Percentiles rank a stretch among this genome's conserved stretches.
Conservation (phyloP, 169 alveolate genomes). For the Amoebophrya sp. region DNA sequence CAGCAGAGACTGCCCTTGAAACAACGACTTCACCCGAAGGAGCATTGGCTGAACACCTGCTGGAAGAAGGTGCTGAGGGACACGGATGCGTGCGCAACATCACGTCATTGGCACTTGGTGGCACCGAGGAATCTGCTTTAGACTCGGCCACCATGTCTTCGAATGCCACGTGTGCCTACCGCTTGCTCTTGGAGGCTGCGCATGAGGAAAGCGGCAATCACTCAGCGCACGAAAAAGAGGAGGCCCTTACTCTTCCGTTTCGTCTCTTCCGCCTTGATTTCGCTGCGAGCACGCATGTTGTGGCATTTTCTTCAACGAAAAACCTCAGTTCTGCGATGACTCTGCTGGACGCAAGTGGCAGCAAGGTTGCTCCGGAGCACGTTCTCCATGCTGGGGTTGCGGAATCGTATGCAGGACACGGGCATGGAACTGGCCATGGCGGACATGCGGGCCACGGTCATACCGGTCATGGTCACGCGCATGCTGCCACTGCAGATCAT, state of each 20-base stretch:
- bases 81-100: neutral
- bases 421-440: neutral
- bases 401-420: neutral
- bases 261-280: no score
- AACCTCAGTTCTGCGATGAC: no score
- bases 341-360: no score
- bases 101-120: neutral
- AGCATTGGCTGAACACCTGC: neutral
- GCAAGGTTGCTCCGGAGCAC: neutral
- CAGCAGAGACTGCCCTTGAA: no score
- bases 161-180: neutral
- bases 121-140: neutral
- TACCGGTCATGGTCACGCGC: neutral
- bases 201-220: no score
- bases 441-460: neutral
- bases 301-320: no score
- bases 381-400: conserved; percentile 1
- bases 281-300: no score
- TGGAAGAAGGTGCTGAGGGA: neutral
- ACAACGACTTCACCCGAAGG: no score
- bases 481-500: neutral
- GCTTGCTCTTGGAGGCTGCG: neutral
- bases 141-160: neutral
- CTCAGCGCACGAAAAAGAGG: neutral
- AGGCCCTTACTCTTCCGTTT: neutral